Evolutionary conservation across 441 rosid genomes (phyloP).

Genomic region (Syzygium syzygioides): DNA sequence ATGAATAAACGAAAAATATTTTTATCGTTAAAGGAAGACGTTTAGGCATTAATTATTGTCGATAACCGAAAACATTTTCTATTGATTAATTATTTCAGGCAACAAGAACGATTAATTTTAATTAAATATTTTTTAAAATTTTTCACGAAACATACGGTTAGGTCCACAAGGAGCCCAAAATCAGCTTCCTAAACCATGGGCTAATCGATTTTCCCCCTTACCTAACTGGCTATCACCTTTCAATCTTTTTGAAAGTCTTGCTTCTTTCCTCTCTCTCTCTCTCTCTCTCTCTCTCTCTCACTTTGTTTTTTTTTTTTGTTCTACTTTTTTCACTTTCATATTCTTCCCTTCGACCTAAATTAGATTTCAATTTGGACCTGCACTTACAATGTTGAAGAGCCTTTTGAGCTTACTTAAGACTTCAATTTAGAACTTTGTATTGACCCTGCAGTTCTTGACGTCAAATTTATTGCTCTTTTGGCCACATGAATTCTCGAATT

Average conservation of each 20-base stretch:
- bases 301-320: neutral
- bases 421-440: neutral
- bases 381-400: neutral
- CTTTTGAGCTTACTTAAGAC: neutral
- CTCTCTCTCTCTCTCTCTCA: neutral
- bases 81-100: neutral
- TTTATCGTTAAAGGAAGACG: fast-evolving
- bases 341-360: neutral
- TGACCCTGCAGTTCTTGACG: neutral
- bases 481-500: neutral
- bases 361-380: neutral
- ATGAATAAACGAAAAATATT: neutral
- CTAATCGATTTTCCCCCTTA: neutral
- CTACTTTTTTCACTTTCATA: neutral
- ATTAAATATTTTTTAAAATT: neutral
- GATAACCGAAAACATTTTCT: neutral
- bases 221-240: neutral
- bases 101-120: neutral
- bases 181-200: neutral
- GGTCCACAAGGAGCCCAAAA: neutral
- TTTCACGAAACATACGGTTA: neutral
- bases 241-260: neutral
- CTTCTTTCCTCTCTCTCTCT: neutral
- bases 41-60: neutral
- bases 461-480: neutral